phyloP scores from a whole-genome alignment of 2,329 filamentous ascomycete genomes.

The Ceratocystis destructans region DNA sequence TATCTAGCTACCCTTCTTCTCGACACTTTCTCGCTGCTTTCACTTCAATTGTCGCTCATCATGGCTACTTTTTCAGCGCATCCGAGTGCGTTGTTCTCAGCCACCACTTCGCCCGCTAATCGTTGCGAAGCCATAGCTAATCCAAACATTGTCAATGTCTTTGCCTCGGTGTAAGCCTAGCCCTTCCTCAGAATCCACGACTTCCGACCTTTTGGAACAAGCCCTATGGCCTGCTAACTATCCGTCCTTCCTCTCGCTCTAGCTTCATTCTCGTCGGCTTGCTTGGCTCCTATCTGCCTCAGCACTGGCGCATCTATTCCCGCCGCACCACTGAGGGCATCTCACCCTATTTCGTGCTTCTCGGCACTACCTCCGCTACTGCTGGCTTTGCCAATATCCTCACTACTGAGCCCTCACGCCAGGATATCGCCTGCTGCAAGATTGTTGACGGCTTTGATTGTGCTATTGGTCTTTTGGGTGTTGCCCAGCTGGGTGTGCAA shows the following conservation, averaged over 20 bases:
- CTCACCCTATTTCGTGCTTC: constrained; percentile 84
- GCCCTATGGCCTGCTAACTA: neutral
- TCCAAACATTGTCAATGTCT: constrained; percentile 19
- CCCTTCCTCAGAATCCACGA: neutral
- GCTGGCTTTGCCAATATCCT: constrained; percentile 87
- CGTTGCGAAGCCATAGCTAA: constrained; percentile 20
- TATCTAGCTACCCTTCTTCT: neutral
- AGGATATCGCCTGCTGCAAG: constrained; percentile 75
- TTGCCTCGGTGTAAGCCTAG: constrained; percentile 19
- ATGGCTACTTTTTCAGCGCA: constrained; percentile 24
- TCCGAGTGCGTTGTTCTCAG: constrained; percentile 11
- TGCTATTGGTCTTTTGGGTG: constrained; percentile 69
- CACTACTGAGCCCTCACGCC: constrained; percentile 66
- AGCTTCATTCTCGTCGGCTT: constrained; percentile 74
- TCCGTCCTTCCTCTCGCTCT: neutral
- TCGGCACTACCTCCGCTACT: constrained; percentile 83
- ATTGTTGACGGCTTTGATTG: constrained; percentile 72
- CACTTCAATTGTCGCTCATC: neutral
- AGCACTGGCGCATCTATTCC: constrained; percentile 81
- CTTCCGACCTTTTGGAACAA: neutral
- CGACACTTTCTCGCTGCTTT: too few species aligned
- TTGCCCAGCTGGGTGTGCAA: constrained; percentile 81
- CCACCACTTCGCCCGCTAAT: constrained; percentile 10
- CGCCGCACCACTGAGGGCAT: constrained; percentile 83
- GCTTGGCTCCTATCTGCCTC: constrained; percentile 82